phyloP scores from a whole-genome alignment of 2,329 filamentous ascomycete genomes.

The Exophiala viscosa region DNA sequence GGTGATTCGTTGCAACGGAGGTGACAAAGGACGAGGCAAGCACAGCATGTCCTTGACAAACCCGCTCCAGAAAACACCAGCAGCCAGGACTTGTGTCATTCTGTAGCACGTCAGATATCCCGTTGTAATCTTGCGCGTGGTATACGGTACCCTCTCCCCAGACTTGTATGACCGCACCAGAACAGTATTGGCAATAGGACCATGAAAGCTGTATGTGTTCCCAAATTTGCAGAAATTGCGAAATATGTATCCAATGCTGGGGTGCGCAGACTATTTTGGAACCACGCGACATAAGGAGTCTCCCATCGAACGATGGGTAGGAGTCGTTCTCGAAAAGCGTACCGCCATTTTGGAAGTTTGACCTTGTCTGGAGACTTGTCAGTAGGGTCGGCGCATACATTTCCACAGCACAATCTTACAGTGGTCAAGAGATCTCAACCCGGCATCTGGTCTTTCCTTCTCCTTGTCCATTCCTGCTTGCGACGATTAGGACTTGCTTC shows the following conservation, averaged over 20 bases:
- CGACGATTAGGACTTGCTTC: conserved; percentile 3
- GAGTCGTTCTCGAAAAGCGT: conserved; percentile 72
- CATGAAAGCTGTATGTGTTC: conserved; percentile 99
- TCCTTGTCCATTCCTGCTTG: conserved; percentile 36
- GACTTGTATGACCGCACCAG: conserved; percentile 84
- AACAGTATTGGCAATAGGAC: conserved; percentile 88
- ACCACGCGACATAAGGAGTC: conserved; percentile 84
- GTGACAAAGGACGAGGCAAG: conserved; percentile 84
- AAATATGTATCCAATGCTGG: conserved; percentile 93
- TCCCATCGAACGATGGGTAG: conserved; percentile 90
- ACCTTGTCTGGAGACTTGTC: conserved; percentile 62
- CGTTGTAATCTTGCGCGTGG: not conserved
- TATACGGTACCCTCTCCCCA: conserved; percentile 75
- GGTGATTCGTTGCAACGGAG: conserved; percentile 87
- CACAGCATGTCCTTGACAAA: conserved; percentile 94
- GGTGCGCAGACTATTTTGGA: conserved; percentile 76
- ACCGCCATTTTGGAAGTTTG: conserved; percentile 83
- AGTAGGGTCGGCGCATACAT: conserved; percentile 1
- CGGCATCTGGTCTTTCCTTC: conserved; percentile 54
- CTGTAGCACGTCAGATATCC: conserved; percentile 30
- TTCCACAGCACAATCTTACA: conserved; percentile 45
- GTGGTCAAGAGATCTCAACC: conserved; percentile 74
- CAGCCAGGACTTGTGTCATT: conserved; percentile 67
- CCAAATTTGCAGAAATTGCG: conserved; percentile 90
- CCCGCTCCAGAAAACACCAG: conserved; percentile 81